Conservation (phyloP, 2,329 filamentous ascomycete genomes). For the Ophiostoma ips region DNA sequence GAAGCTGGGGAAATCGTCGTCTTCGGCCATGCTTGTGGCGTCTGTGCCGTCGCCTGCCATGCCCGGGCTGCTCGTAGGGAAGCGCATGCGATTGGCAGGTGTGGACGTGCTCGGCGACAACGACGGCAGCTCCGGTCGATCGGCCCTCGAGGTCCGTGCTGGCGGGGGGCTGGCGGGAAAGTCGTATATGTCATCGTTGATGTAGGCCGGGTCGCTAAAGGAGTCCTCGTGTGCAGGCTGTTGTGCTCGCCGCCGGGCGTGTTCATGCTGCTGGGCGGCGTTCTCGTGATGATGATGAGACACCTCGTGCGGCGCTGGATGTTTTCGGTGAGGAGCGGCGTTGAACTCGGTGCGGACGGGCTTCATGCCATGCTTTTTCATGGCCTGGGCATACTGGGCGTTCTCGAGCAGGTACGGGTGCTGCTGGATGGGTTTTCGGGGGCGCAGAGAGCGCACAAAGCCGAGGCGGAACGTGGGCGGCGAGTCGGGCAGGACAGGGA, state of each 20-base stretch:
- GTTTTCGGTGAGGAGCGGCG: constrained; percentile 13
- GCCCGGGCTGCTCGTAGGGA: constrained; percentile 17
- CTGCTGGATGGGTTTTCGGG: constrained; percentile 46
- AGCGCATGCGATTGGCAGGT: constrained; percentile 13
- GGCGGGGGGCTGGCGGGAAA: constrained; percentile 6
- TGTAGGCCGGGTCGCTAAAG: not conserved
- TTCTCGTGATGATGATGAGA: constrained; percentile 36
- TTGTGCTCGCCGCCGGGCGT: constrained; percentile 27
- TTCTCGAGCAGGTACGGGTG: constrained; percentile 45
- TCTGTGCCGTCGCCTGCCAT: constrained; percentile 19
- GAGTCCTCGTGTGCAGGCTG: not conserved
- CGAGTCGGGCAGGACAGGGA: constrained; percentile 7
- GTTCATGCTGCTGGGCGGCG: constrained; percentile 30
- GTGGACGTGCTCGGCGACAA: constrained; percentile 19
- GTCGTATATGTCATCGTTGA: constrained; percentile 1
- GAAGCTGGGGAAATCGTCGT: constrained; percentile 20
- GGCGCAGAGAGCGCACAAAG: constrained; percentile 37
- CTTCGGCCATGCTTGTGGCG: constrained; percentile 19
- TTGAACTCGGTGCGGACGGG: constrained; percentile 30
- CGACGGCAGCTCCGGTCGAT: constrained; percentile 7
- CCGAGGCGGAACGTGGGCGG: constrained; percentile 16
- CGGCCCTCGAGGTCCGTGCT: not conserved
- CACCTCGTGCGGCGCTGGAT: constrained; percentile 22
- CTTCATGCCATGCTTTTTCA: constrained; percentile 40
- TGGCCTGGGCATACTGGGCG: constrained; percentile 36